Conservation (phyloP, 768 basidiomycete species). For the Tylopilus sp. region DNA sequence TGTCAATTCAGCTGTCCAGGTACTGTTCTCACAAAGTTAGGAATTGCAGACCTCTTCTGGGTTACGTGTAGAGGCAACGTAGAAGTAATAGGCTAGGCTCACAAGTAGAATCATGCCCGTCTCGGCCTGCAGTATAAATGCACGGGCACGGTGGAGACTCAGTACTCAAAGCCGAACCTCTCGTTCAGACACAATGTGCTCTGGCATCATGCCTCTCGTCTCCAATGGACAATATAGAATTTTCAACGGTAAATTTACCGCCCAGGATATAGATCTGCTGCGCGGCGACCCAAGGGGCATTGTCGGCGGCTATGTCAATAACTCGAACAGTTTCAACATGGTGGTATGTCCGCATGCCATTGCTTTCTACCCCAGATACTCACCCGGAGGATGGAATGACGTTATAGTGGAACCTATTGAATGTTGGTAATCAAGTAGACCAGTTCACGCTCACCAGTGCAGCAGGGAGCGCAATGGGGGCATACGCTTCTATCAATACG, state of each 20-base stretch:
- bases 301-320: neutral
- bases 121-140: neutral
- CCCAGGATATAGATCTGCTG: neutral
- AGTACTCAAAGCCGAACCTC: neutral
- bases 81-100: neutral
- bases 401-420: slow-evolving; percentile 1
- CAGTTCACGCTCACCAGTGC: neutral
- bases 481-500: neutral
- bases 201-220: neutral
- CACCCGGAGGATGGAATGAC: neutral
- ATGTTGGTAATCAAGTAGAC: neutral
- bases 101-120: no score
- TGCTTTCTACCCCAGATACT: neutral
- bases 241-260: neutral
- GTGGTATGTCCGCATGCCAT: neutral
- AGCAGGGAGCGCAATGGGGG: neutral
- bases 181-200: neutral
- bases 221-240: slow-evolving; percentile 1
- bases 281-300: neutral
- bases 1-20: neutral
- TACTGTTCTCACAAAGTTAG: neutral
- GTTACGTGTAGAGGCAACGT: neutral
- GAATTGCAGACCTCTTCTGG: neutral
- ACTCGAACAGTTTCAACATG: neutral
- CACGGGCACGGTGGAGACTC: no score